These are phyloP conservation scores for Melanomma pulvis-pyrius DNA, from an alignment of 495 filamentous ascomycete genomes.

Conservation along the genomic window DNA sequence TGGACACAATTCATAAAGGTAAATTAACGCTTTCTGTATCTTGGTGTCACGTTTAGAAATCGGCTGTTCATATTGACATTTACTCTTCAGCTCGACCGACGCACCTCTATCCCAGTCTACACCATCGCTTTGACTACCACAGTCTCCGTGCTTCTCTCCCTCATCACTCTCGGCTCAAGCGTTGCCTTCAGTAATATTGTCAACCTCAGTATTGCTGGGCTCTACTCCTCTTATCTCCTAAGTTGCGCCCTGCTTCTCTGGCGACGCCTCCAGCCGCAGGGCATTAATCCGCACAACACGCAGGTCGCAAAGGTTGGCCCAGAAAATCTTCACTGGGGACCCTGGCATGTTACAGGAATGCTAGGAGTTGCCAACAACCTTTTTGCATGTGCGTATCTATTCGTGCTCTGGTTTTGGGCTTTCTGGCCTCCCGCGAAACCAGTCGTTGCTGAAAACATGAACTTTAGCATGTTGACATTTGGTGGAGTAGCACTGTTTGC, in stretches of 20 bases:
- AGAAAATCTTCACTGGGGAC: slow-evolving; percentile 9
- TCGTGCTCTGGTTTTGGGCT: slow-evolving; percentile 20
- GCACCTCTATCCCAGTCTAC: background rate
- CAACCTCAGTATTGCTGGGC: background rate
- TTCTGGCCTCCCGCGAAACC: slow-evolving; percentile 20
- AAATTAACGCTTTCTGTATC: too few relatives aligned
- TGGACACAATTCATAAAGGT: background rate
- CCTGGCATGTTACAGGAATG: slow-evolving; percentile 18
- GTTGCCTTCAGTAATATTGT: slow-evolving; percentile 12
- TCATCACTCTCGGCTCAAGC: slow-evolving; percentile 12
- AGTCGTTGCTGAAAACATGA: background rate
- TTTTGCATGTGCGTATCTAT: slow-evolving; percentile 13
- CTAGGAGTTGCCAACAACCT: slow-evolving; percentile 17
- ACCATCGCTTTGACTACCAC: background rate
- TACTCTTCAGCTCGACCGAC: background rate
- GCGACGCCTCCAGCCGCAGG: background rate
- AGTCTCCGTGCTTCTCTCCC: slow-evolving; percentile 8
- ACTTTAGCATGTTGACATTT: slow-evolving; percentile 10
- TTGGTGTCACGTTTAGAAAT: background rate
- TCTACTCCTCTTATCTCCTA: slow-evolving; percentile 17
- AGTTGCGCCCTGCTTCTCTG: slow-evolving; percentile 16
- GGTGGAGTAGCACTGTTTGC: background rate
- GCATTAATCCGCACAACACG: background rate
- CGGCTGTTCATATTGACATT: background rate
- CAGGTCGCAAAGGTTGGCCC: background rate